Conservation (phyloP, 371 early-diverging fungal genomes). For the Mortierella sp. region DNA sequence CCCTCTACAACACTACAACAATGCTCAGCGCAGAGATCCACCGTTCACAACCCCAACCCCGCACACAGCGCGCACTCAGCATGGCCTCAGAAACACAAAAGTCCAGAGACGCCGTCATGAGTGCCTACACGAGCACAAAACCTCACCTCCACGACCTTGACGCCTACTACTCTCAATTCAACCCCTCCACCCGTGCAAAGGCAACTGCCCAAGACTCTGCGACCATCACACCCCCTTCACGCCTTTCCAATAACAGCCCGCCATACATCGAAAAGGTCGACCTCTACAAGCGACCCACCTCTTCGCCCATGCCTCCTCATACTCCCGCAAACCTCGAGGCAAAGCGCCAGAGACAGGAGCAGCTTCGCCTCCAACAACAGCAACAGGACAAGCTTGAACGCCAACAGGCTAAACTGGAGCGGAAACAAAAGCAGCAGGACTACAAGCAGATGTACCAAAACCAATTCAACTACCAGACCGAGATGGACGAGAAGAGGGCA, state of each 20-base stretch:
- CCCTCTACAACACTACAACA: neutral
- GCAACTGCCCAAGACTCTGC: neutral
- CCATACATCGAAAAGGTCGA: constrained; percentile 19
- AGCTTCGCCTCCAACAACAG: constrained; percentile 22
- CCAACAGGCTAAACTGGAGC: constrained; percentile 37
- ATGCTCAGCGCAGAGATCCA: constrained; percentile 6
- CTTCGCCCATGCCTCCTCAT: constrained; percentile 19
- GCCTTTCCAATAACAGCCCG: neutral
- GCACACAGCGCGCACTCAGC: constrained; percentile 45
- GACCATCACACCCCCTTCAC: neutral
- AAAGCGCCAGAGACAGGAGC: constrained; percentile 22
- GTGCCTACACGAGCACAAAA: neutral
- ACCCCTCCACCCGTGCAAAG: constrained; percentile 7
- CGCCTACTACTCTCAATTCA: constrained; percentile 11
- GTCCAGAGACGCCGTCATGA: neutral
- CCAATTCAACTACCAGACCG: constrained; percentile 28
- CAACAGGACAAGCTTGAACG: constrained; percentile 20
- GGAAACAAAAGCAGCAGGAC: constrained; percentile 38
- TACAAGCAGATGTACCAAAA: constrained; percentile 46
- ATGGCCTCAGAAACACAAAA: constrained; percentile 31
- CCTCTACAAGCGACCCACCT: constrained; percentile 35
- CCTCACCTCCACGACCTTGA: neutral
- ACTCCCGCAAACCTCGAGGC: constrained; percentile 2
- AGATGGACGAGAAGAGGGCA: constrained; percentile 13
- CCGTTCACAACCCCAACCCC: constrained; percentile 15